These are phyloP conservation scores for Aspergillus fumigatiaffinis DNA, from an alignment of 2,329 filamentous ascomycete species.

Conservation along the genomic window DNA sequence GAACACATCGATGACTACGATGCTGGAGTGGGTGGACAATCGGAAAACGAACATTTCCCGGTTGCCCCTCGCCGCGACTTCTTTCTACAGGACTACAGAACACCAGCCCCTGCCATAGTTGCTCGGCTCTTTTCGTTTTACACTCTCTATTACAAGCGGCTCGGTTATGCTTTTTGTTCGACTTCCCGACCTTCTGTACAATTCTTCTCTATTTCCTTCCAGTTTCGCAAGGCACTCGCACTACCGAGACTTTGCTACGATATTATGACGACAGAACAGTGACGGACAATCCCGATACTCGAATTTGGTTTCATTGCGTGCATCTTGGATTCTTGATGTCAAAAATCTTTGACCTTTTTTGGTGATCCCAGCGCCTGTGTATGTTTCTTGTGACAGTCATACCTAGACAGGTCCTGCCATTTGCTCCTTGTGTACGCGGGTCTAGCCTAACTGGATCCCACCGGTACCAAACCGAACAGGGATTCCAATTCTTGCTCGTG, in stretches of 20 bases:
- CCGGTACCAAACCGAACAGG: background rate
- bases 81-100: background rate
- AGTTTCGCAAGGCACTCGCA: background rate
- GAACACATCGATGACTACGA: background rate
- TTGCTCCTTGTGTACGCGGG: background rate
- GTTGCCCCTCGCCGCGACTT: background rate
- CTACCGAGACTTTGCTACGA: conserved; percentile 4
- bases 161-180: background rate
- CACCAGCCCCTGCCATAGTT: background rate
- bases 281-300: background rate
- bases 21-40: background rate
- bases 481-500: background rate
- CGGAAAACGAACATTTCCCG: background rate
- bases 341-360: background rate
- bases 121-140: background rate
- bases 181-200: background rate
- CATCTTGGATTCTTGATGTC: background rate
- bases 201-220: background rate
- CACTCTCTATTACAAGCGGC: background rate
- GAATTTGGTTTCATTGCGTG: background rate
- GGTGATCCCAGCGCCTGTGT: background rate
- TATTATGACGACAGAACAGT: conserved; percentile 9
- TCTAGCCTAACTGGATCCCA: background rate
- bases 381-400: background rate
- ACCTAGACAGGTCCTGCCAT: background rate